Base-by-base conservation (phyloP, 176 grass and related monocot species). In the Puccinellia tenuiflora region DNA sequence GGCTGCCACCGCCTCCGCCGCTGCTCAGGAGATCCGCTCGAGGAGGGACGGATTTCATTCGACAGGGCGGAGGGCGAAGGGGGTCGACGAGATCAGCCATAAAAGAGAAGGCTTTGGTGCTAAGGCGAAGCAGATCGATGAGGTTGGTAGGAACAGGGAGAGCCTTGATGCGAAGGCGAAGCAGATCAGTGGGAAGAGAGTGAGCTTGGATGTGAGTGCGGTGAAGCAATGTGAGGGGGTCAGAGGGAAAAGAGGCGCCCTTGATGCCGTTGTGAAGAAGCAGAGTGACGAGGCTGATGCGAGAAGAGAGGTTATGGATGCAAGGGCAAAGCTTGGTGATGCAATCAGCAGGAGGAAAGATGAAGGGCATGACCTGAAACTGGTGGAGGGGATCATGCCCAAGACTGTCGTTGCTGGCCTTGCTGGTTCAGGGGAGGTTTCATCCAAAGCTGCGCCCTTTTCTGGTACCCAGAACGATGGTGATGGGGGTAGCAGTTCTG, bases 31-130 rank as follows among this genome's bases (percentile, higher is more conserved):
- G 16, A 68, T 28, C 17, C 18, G 69, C 10, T 87, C 60, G 34
- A 85, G 82, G 22, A 88, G 76, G 38, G 85, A 86, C 1, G 62
- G 70, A 2, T 80, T 80, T 56, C 55, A 84, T 65, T 34, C 72
- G 13, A 74, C 45, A 8, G 71, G 71, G 17, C 45, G 71, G 16
- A 85, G 52, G 55, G 53, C 60, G 21, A 81, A 85, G 78, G 38
- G 4, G 20, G 17, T 6, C 1, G 88, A 86, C 18, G 88, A 81
- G 75, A 78, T 75, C 21, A 51, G 79, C 34, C 87, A 52, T 43
- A 84, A 79, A 87, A 93, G 77, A 68, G 83, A 93, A 46, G n/a
- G 34, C 28, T 28, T 80, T 88, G 82, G 51, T 46, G 81, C 68
- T 43, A 81, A 81, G 78, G 52, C 35, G 3, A 91, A 83, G 87